Base-by-base conservation (phyloP, 805 yeast species). In the Sugiyamaella valdiviana region DNA sequence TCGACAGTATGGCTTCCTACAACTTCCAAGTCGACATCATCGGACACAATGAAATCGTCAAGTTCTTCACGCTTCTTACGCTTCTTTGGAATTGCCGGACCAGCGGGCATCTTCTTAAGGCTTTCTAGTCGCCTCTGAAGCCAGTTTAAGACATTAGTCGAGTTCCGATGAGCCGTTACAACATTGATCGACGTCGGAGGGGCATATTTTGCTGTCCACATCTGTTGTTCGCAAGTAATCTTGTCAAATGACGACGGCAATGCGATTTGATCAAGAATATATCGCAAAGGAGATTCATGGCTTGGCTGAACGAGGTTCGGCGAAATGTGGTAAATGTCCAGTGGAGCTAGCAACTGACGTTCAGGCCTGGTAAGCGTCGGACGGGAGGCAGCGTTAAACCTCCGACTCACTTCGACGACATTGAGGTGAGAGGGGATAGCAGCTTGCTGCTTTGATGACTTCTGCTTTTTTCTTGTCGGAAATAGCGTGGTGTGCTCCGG, bases 11-110 rank as follows among this genome's bases (percentile, higher is more conserved):
- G 47, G 5, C 53, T 60, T 3, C 42, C 60, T 1, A 51, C 55
- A 10, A 57, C 61, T 5, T 46, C 50, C 10, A 46, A 57, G n/a
- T 55, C 61, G n/a, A n/a, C n/a, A 12, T 60, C 58, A 24, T 62
- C 63, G 16, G 55, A 62, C 5, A 59, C 65, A 6, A 64, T 58
- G 43, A 65, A 64, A 6, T 50, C 64, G 46, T 56, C 60, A 48
- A 57, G 20, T 1, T 42, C 47, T 22, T 46, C 39, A 21, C 44
- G n/a, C 49, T 47, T 36, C 47, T 38, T 43, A 46, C 49, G 36
- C 49, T 46, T 26, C 29, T 36, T 42, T 19, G 44, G 40, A n/a
- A n/a, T n/a, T 17, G 29, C 24, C 1, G 29, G 45, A 9, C 29
- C 15, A 2, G 20, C 36, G 2, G 38, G 29, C 12, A 42, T 43